These are phyloP conservation scores for Russula foetens DNA, from an alignment of 768 basidiomycete genomes.

Conservation along the genomic window DNA sequence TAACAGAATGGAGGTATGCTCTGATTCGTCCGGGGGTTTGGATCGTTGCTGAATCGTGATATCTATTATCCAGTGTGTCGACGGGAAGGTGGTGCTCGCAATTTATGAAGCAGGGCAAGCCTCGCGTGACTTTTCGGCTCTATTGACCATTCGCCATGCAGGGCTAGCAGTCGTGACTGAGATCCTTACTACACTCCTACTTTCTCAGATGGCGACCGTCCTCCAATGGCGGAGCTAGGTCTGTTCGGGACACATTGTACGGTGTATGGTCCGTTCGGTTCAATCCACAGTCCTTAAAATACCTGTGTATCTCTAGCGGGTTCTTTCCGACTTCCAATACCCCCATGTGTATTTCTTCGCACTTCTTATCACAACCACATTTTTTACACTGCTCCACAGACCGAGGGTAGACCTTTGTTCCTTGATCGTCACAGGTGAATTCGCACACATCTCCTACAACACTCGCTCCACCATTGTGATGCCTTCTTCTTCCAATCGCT, in stretches of 20 bases:
- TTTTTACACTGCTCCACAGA: neutral
- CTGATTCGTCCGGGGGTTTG: neutral
- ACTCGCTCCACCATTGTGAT: conserved; percentile 64
- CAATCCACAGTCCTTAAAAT: neutral
- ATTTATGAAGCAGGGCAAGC: conserved; percentile 59
- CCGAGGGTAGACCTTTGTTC: neutral
- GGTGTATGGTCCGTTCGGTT: neutral
- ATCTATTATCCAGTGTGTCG: conserved; percentile 38
- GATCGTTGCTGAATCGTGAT: conserved; percentile 5
- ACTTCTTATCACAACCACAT: neutral
- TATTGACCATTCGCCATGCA: conserved; percentile 47
- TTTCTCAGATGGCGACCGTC: conserved; percentile 62
- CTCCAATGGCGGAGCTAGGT: conserved; percentile 41
- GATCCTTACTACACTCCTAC: conserved; percentile 63
- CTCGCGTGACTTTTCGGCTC: conserved; percentile 49
- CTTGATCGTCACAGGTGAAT: neutral
- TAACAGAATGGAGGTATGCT: conserved; percentile 60
- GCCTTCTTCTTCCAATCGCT: conserved; percentile 63
- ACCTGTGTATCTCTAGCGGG: conserved; percentile 7
- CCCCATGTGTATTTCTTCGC: conserved; percentile 7
- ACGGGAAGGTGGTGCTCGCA: conserved; percentile 50
- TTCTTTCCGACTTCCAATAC: neutral
- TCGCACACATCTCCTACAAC: conserved; percentile 32
- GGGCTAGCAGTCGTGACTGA: conserved; percentile 64
- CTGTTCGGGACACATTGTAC: neutral